phyloP scores from a whole-genome alignment of 208 protist species.

The Leishmania aethiopica region DNA sequence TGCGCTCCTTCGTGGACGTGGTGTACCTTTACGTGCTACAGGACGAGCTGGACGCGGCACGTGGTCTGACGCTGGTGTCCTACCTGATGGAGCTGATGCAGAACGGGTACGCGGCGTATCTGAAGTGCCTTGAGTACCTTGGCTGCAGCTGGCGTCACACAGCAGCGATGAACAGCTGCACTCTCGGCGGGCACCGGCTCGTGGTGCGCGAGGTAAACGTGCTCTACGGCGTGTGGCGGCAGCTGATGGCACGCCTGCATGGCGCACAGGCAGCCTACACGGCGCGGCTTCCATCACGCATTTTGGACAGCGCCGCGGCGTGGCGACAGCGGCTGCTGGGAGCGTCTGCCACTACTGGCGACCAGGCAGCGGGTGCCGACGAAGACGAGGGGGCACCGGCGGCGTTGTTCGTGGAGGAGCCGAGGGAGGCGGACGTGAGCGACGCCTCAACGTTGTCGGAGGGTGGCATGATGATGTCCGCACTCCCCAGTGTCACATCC shows the following conservation, averaged over 20 bases:
- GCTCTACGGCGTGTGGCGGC: constrained; percentile 29
- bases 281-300: constrained; percentile 25
- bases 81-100: constrained; percentile 38
- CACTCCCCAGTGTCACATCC: constrained; percentile 10
- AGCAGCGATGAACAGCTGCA: constrained; percentile 6
- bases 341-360: neutral
- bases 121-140: constrained; percentile 28
- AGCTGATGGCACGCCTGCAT: constrained; percentile 26
- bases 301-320: constrained; percentile 17
- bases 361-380: neutral
- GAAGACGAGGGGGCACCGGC: neutral
- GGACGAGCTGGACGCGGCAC: constrained; percentile 25
- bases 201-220: constrained; percentile 19
- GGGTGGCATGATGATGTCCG: constrained; percentile 24
- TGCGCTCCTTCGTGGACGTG: constrained; percentile 32
- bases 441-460: constrained; percentile 20
- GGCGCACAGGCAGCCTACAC: constrained; percentile 21
- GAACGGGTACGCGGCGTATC: constrained; percentile 34
- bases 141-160: constrained; percentile 3
- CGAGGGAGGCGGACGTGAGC: neutral
- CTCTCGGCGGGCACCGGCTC: constrained; percentile 17
- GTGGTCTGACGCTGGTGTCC: constrained; percentile 26
- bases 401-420: constrained; percentile 6
- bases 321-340: constrained; percentile 18
- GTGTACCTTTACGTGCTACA: constrained; percentile 32